phyloP scores from a whole-genome alignment of 2,329 filamentous ascomycete genomes.

The Alternaria alternata region DNA sequence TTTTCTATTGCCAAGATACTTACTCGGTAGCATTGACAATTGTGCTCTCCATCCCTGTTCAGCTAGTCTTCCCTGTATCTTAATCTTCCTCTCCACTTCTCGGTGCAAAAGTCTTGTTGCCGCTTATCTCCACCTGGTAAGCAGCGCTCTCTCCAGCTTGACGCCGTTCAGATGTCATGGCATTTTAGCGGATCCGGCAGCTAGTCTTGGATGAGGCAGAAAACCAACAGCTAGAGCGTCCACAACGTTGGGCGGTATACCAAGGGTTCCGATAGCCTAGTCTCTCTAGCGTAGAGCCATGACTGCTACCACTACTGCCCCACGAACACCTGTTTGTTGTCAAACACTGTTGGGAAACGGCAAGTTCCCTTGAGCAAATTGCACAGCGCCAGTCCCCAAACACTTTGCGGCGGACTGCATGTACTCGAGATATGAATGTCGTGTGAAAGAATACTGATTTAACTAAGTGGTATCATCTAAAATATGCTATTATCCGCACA shows the following conservation, averaged over 20 bases:
- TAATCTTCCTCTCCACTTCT: not conserved
- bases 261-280: not conserved
- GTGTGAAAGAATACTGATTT: not conserved
- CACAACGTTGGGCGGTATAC: not conserved
- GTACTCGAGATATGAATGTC: not conserved
- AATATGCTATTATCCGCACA: conserved; percentile 43
- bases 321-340: too few relatives aligned
- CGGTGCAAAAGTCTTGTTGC: not conserved
- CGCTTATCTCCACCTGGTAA: not conserved
- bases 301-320: not conserved
- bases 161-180: not conserved
- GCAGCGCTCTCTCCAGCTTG: not conserved
- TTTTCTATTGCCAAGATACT: conserved; percentile 6
- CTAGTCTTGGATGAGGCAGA: not conserved
- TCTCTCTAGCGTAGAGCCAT: too few relatives aligned
- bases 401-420: not conserved
- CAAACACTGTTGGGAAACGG: not conserved
- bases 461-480: conserved; percentile 16
- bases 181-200: not conserved
- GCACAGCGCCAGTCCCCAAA: not conserved
- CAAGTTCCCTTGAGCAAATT: not conserved
- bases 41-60: not conserved
- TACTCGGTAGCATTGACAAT: conserved; percentile 5
- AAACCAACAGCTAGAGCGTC: not conserved
- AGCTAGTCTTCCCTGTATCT: not conserved